Conservation (phyloP, 768 basidiomycete genomes). For the Butyriboletus loyo region DNA sequence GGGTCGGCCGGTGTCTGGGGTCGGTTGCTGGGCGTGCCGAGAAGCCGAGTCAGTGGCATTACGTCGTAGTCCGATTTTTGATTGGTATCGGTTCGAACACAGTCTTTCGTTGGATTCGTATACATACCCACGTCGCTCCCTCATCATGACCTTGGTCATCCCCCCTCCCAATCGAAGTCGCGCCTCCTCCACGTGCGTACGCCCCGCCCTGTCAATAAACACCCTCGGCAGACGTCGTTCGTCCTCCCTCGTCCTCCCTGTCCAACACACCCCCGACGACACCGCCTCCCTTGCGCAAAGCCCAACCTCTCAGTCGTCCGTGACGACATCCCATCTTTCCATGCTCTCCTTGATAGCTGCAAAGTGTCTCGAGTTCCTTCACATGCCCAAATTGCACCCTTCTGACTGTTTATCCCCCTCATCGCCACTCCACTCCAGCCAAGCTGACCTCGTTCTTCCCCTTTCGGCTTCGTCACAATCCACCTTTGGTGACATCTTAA, state of each 20-base stretch:
- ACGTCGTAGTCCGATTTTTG: slow-evolving; percentile 25
- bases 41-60: slow-evolving; percentile 18
- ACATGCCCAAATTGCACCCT: slow-evolving; percentile 39
- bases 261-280: slow-evolving; percentile 12
- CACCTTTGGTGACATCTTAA: slow-evolving; percentile 43
- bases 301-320: slow-evolving; percentile 7
- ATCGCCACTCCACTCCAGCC: slow-evolving; percentile 36
- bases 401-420: slow-evolving; percentile 46
- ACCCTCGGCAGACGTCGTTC: slow-evolving; percentile 57
- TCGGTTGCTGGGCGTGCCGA: slow-evolving; percentile 13
- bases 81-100: slow-evolving; percentile 8
- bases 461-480: slow-evolving; percentile 50
- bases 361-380: slow-evolving; percentile 52
- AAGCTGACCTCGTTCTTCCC: slow-evolving; percentile 51
- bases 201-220: slow-evolving; percentile 48
- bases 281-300: background rate
- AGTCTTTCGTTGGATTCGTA: background rate
- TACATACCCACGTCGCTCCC: background rate
- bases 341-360: slow-evolving; percentile 53
- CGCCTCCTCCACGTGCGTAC: slow-evolving; percentile 58
- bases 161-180: slow-evolving; percentile 49
- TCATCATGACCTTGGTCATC: slow-evolving; percentile 31
- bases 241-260: slow-evolving; percentile 42
- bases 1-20: background rate
- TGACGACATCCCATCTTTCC: slow-evolving; percentile 30